These are phyloP conservation scores for Magnusiomyces sp. DNA, from an alignment of 1,139 yeast species.

Conservation along the genomic window DNA sequence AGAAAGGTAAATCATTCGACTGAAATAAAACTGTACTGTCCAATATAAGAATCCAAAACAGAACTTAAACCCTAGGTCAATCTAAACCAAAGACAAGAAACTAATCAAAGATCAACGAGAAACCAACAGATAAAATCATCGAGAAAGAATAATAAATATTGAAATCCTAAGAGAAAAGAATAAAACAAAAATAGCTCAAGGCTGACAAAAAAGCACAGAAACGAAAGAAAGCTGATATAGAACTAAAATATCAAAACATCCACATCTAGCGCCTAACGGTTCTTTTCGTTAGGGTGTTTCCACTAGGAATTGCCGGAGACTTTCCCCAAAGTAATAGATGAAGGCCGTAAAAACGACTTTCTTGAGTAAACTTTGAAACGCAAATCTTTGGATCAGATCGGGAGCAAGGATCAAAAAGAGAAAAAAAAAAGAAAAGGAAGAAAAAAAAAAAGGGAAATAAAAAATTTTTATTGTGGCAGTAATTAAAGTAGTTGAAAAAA, in stretches of 20 bases:
- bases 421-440: neutral
- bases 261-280: conserved; percentile 2
- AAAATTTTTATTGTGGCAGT: neutral
- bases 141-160: neutral
- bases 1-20: too few relatives aligned
- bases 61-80: neutral
- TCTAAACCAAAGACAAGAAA: neutral
- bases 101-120: neutral
- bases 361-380: conserved; percentile 8
- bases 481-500: neutral
- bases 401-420: neutral
- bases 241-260: neutral
- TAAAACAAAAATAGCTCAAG: neutral
- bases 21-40: too few relatives aligned
- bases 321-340: conserved; percentile 6
- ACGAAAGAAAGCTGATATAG: neutral
- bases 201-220: neutral
- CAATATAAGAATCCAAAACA: neutral
- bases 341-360: neutral
- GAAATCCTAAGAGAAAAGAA: neutral
- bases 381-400: conserved; percentile 6
- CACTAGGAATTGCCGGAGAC: conserved; percentile 7
- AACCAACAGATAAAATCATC: neutral
- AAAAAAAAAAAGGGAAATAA: neutral
- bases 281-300: conserved; percentile 7